phyloP scores from a whole-genome alignment of 192 early-diverging fungal species.

The Phycomyces nitens region DNA sequence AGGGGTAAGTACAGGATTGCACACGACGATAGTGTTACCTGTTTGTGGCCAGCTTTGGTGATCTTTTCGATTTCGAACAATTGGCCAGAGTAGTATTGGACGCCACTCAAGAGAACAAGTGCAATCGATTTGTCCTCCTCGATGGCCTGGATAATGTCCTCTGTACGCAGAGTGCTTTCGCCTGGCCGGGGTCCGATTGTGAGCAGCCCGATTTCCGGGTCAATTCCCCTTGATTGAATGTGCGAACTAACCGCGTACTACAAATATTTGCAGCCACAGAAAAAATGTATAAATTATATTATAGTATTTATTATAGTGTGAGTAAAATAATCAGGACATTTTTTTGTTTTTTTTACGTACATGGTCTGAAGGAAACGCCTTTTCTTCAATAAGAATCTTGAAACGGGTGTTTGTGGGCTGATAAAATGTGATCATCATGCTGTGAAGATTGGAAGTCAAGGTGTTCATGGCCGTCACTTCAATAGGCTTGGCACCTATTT shows the following conservation, averaged over 20 bases:
- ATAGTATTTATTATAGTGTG: neutral
- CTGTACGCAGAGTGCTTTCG: slow-evolving; percentile 64
- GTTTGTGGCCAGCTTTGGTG: slow-evolving; percentile 72
- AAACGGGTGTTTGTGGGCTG: slow-evolving; percentile 66
- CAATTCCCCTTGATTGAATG: slow-evolving; percentile 74
- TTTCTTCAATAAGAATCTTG: slow-evolving; percentile 89
- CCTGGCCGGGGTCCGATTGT: slow-evolving; percentile 70
- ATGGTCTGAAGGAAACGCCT: slow-evolving; percentile 93
- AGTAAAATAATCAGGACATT: slow-evolving; percentile 12
- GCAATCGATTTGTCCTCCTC: slow-evolving; percentile 73
- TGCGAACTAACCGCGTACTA: slow-evolving; percentile 90
- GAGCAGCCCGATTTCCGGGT: slow-evolving; percentile 69
- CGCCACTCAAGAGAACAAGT: slow-evolving; percentile 81
- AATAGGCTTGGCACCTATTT: slow-evolving; percentile 64
- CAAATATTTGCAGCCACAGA: neutral
- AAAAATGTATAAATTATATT: neutral
- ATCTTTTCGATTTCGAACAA: slow-evolving; percentile 84
- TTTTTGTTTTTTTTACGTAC: slow-evolving; percentile 27
- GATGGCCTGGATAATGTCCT: slow-evolving; percentile 80
- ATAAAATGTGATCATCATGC: slow-evolving; percentile 91
- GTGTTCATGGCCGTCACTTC: slow-evolving; percentile 93
- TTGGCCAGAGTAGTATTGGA: slow-evolving; percentile 96
- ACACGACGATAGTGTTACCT: slow-evolving; percentile 41
- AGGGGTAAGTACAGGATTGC: neutral
- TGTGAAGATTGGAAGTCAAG: slow-evolving; percentile 89